Percentiles rank a stretch among this genome's conserved stretches.
phyloP scores from a whole-genome alignment of 768 basidiomycete species.

The Tubosaeta sp. region DNA sequence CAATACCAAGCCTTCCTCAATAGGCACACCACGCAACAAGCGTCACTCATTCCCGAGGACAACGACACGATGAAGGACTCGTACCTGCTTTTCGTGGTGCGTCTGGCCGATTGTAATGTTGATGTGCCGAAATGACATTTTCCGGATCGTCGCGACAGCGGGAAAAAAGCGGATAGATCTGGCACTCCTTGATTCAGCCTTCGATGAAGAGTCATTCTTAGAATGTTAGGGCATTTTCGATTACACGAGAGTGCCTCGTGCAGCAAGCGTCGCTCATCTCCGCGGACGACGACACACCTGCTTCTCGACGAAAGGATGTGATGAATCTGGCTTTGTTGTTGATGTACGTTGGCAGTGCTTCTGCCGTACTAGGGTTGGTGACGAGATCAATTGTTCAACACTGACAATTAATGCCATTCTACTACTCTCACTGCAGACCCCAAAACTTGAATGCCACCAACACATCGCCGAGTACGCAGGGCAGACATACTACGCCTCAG shows the following conservation, averaged over 20 bases:
- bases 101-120: background rate
- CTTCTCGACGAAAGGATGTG: too few relatives aligned
- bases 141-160: constrained; percentile 30
- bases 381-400: too few relatives aligned
- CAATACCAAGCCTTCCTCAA: constrained; percentile 33
- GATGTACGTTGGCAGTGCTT: too few relatives aligned
- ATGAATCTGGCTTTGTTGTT: too few relatives aligned
- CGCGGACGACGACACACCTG: too few relatives aligned
- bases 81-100: constrained; percentile 33
- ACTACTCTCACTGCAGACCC: too few relatives aligned
- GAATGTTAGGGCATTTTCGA: constrained; percentile 7
- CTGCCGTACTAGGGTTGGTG: too few relatives aligned
- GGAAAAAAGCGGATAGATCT: constrained; percentile 23
- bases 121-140: constrained; percentile 13
- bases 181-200: constrained; percentile 14
- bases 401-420: too few relatives aligned
- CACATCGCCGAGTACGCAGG: too few relatives aligned
- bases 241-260: constrained; percentile 1
- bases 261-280: constrained; percentile 23
- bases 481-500: too few relatives aligned
- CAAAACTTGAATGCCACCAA: too few relatives aligned
- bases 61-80: constrained; percentile 38
- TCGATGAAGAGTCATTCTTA: constrained; percentile 11
- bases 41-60: constrained; percentile 33
- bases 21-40: constrained; percentile 24